Percentiles rank a stretch among this genome's conserved stretches.
Conservation (phyloP, 1,284 basidiomycete genomes). For the Porogramme epimiltina region DNA sequence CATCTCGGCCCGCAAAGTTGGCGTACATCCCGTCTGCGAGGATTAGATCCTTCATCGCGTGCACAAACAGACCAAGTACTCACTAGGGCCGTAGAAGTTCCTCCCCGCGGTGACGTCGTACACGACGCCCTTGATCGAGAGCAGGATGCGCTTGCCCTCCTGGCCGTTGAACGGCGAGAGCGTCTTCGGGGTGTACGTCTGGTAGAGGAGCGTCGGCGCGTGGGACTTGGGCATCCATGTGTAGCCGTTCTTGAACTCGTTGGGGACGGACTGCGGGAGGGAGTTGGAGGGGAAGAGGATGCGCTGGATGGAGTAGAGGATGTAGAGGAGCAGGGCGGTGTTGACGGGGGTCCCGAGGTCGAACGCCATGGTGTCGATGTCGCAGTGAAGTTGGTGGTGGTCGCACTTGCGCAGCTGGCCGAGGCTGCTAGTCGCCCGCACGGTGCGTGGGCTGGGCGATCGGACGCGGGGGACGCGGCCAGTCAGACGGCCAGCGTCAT, state of each 20-base stretch:
- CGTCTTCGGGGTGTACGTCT: slow-evolving; percentile 77
- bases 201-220: slow-evolving; percentile 74
- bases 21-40: slow-evolving; percentile 88
- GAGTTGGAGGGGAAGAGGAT: slow-evolving; percentile 70
- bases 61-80: slow-evolving; percentile 1
- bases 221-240: slow-evolving; percentile 86
- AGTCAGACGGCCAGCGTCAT: slow-evolving; percentile 7
- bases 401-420: not conserved
- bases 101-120: slow-evolving; percentile 90
- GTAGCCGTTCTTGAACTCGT: slow-evolving; percentile 78
- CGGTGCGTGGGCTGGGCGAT: too few relatives aligned
- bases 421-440: not conserved
- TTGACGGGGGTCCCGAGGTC: slow-evolving; percentile 72
- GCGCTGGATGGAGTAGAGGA: slow-evolving; percentile 74
- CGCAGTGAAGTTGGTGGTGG: not conserved
- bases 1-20: slow-evolving; percentile 94
- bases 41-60: too few relatives aligned
- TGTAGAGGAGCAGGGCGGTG: slow-evolving; percentile 75
- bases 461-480: not conserved
- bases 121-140: slow-evolving; percentile 86
- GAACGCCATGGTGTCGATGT: slow-evolving; percentile 29
- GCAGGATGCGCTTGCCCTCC: slow-evolving; percentile 72
- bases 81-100: slow-evolving; percentile 93
- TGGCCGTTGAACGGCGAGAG: slow-evolving; percentile 70
- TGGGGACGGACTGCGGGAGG: slow-evolving; percentile 50